Conservation (phyloP, 2,329 filamentous ascomycete species). For the Monosporascus sp. region DNA sequence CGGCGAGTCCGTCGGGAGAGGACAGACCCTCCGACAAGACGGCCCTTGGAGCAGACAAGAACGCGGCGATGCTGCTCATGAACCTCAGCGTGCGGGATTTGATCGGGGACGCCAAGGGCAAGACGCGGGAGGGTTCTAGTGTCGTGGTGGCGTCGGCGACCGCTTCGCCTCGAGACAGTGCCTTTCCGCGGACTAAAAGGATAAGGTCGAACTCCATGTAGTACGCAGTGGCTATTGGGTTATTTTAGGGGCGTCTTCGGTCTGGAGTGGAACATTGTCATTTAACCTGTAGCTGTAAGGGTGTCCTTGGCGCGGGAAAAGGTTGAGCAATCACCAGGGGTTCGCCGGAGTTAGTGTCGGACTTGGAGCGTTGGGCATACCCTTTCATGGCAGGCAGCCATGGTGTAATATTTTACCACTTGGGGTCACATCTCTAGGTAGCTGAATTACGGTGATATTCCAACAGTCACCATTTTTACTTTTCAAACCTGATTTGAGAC, state of each 20-base stretch:
- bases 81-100: conserved; percentile 39
- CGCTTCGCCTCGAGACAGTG: conserved; percentile 17
- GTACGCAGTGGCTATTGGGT: neutral
- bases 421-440: no score
- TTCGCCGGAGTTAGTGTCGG: neutral
- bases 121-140: neutral
- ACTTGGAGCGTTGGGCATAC: neutral
- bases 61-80: conserved; percentile 43
- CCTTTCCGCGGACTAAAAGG: conserved; percentile 33
- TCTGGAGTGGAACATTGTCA: neutral
- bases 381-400: neutral
- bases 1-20: neutral
- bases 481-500: no score
- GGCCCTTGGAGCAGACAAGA: conserved; percentile 34
- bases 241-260: neutral
- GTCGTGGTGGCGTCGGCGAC: conserved; percentile 9
- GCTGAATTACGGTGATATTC: neutral
- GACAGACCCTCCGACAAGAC: conserved; percentile 6
- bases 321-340: no score
- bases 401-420: no score
- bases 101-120: conserved; percentile 4
- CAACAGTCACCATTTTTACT: neutral
- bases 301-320: neutral
- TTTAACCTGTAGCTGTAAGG: neutral
- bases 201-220: conserved; percentile 36